Evolutionary conservation across 176 grass and related monocot genomes (phyloP), one percentile per base, ranked within the genome.

Genomic region (Aegilops bicornis): DNA sequence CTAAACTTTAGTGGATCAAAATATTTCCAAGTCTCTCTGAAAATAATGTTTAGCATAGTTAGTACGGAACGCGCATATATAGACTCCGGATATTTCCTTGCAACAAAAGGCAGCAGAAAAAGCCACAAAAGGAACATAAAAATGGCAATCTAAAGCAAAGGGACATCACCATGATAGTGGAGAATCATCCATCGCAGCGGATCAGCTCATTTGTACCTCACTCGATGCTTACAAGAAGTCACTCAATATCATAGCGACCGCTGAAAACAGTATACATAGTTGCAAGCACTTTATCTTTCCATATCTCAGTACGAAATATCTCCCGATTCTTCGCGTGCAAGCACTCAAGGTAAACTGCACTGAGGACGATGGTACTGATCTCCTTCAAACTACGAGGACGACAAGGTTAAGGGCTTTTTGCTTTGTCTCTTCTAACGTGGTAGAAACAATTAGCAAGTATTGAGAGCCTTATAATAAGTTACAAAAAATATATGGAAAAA

Each of bases 121-220:
- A 70, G 15, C 8, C 33, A 8, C 4, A 76, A 79, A 74, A 79
- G 73, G 58, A 75, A 60, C 84, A 83, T 79, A 65, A 90, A 79
- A 79, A 65, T 19, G 65, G 16, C 20, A 79, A 25, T 79, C 20
- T 27, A 80, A 90, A 87, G 76, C 35, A 66, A 87, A 84, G 81
- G 50, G 58, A 60, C 67, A 66, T 27, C 56, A 33, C 24, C 43
- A 29, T 8, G 66, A 67, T 75, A 80, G 67, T 87, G 75, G 89
- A 59, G 52, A 12, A 16, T 87, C 75, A 59, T 64, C 85, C 67
- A 67, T 67, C 19, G 2, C 19, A 20, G 20, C 1, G 7, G 24
- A 79, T 73, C 4, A 32, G 19, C 42, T 66, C 56, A 6, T 79
- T 47, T 61, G 22, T 60, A 67, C 76, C 80, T 24, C 10, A 2